These are phyloP conservation scores for Tetracladium marchalianum DNA, from an alignment of 495 filamentous ascomycete genomes.

Conservation along the genomic window DNA sequence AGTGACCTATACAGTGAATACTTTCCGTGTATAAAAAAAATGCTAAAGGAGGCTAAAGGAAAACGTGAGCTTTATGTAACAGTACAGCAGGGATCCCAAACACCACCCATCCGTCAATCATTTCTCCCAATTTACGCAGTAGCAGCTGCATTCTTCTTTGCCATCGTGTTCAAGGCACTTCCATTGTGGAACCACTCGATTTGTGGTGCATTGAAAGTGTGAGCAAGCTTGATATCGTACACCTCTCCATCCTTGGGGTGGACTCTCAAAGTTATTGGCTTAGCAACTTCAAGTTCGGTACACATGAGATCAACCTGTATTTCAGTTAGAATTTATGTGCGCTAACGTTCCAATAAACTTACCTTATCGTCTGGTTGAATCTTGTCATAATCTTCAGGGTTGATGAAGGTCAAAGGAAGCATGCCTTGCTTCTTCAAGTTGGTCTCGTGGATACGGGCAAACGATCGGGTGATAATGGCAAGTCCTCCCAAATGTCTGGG, in stretches of 20 bases:
- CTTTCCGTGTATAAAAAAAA: too few species aligned
- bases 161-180: slow-evolving; percentile 96
- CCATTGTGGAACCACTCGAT: slow-evolving; percentile 98
- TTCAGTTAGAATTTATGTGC: background rate
- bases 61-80: too few species aligned
- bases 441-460: slow-evolving; percentile 99
- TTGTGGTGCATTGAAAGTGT: slow-evolving; percentile 96
- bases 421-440: slow-evolving; percentile 99
- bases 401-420: slow-evolving; percentile 90
- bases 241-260: slow-evolving; percentile 74
- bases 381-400: slow-evolving; percentile 96
- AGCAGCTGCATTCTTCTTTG: slow-evolving; percentile 41
- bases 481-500: slow-evolving; percentile 94
- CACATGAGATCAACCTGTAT: slow-evolving; percentile 64
- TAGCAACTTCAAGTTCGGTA: slow-evolving; percentile 86
- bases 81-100: background rate
- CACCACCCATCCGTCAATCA: background rate
- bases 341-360: slow-evolving; percentile 8
- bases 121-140: background rate
- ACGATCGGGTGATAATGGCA: slow-evolving; percentile 91
- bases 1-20: too few species aligned
- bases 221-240: slow-evolving; percentile 75
- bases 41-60: too few species aligned
- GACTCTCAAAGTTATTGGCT: slow-evolving; percentile 85
- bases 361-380: slow-evolving; percentile 84